Conservation (phyloP, 169 alveolate species). For the Plasmodium adleri region DNA sequence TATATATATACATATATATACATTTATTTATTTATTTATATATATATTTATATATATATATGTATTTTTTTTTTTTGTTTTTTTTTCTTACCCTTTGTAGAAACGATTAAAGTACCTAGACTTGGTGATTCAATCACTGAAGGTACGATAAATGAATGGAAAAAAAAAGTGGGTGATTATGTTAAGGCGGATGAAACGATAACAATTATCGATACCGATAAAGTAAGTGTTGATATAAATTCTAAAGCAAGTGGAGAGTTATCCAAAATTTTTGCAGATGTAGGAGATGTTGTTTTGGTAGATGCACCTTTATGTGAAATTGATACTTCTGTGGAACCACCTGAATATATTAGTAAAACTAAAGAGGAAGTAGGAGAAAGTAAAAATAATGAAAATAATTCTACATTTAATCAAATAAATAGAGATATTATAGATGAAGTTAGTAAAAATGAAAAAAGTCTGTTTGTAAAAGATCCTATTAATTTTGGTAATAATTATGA, state of each 20-base stretch:
- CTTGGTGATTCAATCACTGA: slow-evolving; percentile 92
- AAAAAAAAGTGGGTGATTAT: slow-evolving; percentile 91
- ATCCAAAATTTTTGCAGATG: slow-evolving; percentile 72
- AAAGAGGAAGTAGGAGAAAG: slow-evolving; percentile 10
- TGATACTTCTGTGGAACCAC: slow-evolving; percentile 86
- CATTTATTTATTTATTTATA: neutral
- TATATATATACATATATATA: neutral
- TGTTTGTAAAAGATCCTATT: slow-evolving; percentile 26
- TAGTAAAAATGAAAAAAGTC: slow-evolving; percentile 29
- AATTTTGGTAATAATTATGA: slow-evolving; percentile 68
- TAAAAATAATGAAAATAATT: neutral
- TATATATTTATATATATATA: neutral
- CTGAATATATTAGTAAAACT: slow-evolving; percentile 22
- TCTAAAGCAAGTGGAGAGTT: slow-evolving; percentile 84
- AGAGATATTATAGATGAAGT: slow-evolving; percentile 31
- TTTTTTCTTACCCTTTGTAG: slow-evolving; percentile 3
- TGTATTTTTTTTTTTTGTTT: neutral
- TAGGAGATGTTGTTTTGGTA: slow-evolving; percentile 91
- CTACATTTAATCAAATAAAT: slow-evolving; percentile 12
- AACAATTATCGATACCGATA: slow-evolving; percentile 96
- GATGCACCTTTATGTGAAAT: slow-evolving; percentile 90
- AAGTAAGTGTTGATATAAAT: slow-evolving; percentile 94
- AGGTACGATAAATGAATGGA: slow-evolving; percentile 89
- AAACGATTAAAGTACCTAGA: slow-evolving; percentile 85
- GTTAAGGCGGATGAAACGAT: slow-evolving; percentile 93